Conservation (phyloP, 2,329 filamentous ascomycete species). For the Sarocladium strictum region DNA sequence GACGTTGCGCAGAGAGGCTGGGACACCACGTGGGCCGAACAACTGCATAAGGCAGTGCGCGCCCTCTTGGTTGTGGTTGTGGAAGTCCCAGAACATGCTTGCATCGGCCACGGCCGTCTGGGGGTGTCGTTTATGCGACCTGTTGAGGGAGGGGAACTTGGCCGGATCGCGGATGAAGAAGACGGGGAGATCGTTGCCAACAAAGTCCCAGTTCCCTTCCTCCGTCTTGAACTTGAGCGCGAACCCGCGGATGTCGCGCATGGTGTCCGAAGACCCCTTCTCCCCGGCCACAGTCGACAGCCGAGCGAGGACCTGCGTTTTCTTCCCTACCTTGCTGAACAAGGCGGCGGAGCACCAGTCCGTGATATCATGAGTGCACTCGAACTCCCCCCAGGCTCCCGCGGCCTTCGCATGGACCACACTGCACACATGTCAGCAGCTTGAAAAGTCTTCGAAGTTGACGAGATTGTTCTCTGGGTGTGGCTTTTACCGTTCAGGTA, state of each 20-base stretch:
- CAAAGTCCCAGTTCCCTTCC: slow-evolving; percentile 60
- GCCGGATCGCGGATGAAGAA: slow-evolving; percentile 68
- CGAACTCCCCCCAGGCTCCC: slow-evolving; percentile 50
- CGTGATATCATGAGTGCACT: slow-evolving; percentile 50
- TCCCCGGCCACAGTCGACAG: slow-evolving; percentile 69
- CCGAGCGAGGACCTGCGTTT: slow-evolving; percentile 52
- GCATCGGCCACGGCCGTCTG: slow-evolving; percentile 65
- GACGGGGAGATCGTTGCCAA: slow-evolving; percentile 44
- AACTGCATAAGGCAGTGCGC: slow-evolving; percentile 60
- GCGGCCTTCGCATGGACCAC: not conserved
- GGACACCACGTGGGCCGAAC: slow-evolving; percentile 61
- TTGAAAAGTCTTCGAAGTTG: too few relatives aligned
- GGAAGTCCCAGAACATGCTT: slow-evolving; percentile 36
- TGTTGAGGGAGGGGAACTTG: slow-evolving; percentile 71
- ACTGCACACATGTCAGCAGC: too few relatives aligned
- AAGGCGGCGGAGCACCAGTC: slow-evolving; percentile 50
- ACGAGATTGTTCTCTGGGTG: too few relatives aligned
- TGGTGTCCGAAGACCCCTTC: slow-evolving; percentile 60
- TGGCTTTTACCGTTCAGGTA: not conserved
- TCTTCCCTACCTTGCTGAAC: slow-evolving; percentile 46
- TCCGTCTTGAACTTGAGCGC: slow-evolving; percentile 56
- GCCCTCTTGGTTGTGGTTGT: slow-evolving; percentile 45
- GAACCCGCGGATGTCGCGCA: slow-evolving; percentile 65
- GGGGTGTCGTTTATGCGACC: slow-evolving; percentile 72
- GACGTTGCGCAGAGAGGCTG: slow-evolving; percentile 60